Percentiles rank a stretch among this genome's conserved stretches.
phyloP scores from a whole-genome alignment of 345 rosid genomes.

The Hibiscus mutabilis region DNA sequence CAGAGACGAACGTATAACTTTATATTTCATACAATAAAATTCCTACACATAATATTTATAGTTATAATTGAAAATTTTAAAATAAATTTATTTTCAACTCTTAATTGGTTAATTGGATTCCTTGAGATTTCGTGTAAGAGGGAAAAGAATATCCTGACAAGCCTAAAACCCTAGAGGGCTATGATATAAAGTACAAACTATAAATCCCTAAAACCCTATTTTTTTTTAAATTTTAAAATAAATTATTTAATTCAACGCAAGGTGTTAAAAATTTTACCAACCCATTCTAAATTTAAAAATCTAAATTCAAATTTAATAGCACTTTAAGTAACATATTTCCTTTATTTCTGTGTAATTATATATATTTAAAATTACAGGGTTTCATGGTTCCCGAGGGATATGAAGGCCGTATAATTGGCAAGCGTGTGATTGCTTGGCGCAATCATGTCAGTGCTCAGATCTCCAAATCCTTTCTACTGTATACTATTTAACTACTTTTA shows the following conservation, averaged over 20 bases:
- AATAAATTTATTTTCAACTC: too few species aligned
- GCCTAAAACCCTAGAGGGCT: neutral
- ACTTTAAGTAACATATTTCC: neutral
- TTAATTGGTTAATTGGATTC: neutral
- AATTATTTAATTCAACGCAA: too few species aligned
- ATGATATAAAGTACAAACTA: neutral
- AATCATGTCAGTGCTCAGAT: neutral
- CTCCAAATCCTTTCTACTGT: neutral
- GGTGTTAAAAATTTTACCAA: too few species aligned
- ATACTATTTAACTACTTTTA: neutral
- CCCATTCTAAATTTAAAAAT: too few species aligned
- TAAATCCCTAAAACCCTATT: neutral
- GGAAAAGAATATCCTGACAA: neutral
- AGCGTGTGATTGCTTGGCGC: neutral
- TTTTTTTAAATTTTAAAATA: too few species aligned
- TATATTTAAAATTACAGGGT: neutral
- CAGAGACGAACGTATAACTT: too few species aligned
- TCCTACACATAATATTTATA: too few species aligned
- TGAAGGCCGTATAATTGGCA: neutral
- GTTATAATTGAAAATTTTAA: too few species aligned
- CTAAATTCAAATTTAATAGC: too few species aligned
- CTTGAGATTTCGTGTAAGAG: neutral
- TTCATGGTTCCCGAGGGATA: neutral
- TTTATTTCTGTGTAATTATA: neutral
- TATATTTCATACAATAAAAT: too few species aligned